These are phyloP conservation scores for Mucor lusitanicus DNA, from an alignment of 371 early-diverging fungal species.

Conservation along the genomic window DNA sequence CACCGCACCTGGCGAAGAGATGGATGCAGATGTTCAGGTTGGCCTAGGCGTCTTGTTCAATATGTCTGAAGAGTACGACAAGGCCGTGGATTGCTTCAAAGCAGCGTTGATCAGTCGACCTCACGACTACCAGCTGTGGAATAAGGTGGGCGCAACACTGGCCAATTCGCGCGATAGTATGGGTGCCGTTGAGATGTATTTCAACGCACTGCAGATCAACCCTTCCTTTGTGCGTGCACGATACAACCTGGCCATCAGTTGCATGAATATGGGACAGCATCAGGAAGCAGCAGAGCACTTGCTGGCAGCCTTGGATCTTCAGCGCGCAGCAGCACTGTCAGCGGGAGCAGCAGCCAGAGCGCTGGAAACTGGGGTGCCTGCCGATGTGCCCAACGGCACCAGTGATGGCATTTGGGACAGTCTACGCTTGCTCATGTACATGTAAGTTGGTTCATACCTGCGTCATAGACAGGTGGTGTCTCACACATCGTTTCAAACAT, in stretches of 20 bases:
- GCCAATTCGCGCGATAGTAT: constrained; percentile 81
- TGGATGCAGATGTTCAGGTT: constrained; percentile 92
- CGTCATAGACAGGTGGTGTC: not conserved
- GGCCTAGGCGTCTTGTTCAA: constrained; percentile 94
- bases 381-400: constrained; percentile 47
- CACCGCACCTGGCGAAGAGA: constrained; percentile 64
- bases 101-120: constrained; percentile 87
- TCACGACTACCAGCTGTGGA: constrained; percentile 94
- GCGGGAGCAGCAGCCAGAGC: constrained; percentile 14
- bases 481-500: not conserved
- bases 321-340: constrained; percentile 58
- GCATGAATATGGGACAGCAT: constrained; percentile 88
- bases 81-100: constrained; percentile 96
- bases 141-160: constrained; percentile 94
- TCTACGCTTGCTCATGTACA: constrained; percentile 80
- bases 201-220: constrained; percentile 88
- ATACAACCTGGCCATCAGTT: constrained; percentile 92
- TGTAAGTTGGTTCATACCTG: constrained; percentile 38
- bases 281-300: constrained; percentile 93
- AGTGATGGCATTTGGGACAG: constrained; percentile 87
- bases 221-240: constrained; percentile 94
- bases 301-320: constrained; percentile 81
- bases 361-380: constrained; percentile 7
- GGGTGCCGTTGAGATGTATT: constrained; percentile 92
- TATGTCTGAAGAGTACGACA: constrained; percentile 85